Conservation (phyloP, 805 yeast species). For the Saccharomycopsis olivae region DNA sequence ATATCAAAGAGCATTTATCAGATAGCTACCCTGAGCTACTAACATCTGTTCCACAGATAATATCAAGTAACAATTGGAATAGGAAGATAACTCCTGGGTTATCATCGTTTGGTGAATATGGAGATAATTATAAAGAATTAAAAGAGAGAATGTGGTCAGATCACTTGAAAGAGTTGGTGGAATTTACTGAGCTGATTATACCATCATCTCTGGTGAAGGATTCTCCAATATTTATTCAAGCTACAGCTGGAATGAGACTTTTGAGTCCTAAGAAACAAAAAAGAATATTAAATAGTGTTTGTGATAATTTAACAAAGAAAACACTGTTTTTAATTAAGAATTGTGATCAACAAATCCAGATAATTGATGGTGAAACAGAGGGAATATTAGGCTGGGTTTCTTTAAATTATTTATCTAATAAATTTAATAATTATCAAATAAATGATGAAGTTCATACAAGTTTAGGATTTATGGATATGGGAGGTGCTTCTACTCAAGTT, state of each 20-base stretch:
- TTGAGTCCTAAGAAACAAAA: constrained; percentile 44
- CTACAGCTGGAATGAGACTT: constrained; percentile 96
- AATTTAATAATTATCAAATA: constrained; percentile 38
- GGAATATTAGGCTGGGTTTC: constrained; percentile 96
- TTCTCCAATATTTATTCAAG: constrained; percentile 84
- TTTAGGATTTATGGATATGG: constrained; percentile 97
- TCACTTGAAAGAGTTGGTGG: constrained; percentile 57
- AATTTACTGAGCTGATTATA: constrained; percentile 58
- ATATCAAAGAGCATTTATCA: constrained; percentile 23
- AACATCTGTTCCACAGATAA: constrained; percentile 57
- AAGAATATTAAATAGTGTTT: constrained; percentile 47
- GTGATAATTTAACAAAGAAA: constrained; percentile 41
- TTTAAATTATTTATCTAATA: constrained; percentile 70
- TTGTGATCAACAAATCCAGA: constrained; percentile 66
- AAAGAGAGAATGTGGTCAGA: constrained; percentile 45
- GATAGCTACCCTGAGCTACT: constrained; percentile 26
- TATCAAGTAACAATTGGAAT: constrained; percentile 59
- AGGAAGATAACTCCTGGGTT: constrained; percentile 75
- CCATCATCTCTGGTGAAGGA: constrained; percentile 48
- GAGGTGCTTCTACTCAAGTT: constrained; percentile 95
- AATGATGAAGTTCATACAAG: constrained; percentile 37
- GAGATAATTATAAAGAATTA: constrained; percentile 22
- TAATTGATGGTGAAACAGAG: constrained; percentile 90
- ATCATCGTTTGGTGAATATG: constrained; percentile 49
- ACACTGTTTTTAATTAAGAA: constrained; percentile 42